Evolutionary conservation across 352 stramenopile genomes (phyloP).

Genomic region (Phytophthora fragariaefolia): DNA sequence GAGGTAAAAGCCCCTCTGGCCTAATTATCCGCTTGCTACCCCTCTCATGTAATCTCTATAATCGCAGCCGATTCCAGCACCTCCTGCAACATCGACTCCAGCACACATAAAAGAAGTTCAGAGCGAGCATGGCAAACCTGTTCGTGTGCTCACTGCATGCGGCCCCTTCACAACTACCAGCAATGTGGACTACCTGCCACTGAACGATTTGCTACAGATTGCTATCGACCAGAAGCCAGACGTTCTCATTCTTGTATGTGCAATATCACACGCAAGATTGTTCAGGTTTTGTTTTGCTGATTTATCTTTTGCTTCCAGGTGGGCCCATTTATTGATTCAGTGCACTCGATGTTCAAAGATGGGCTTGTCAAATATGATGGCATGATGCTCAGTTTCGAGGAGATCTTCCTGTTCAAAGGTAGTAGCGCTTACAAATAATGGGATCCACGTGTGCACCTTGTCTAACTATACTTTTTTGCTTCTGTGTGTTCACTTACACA

Average conservation of each 20-base stretch:
- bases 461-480: background rate
- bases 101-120: constrained; percentile 58
- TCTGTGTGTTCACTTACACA: background rate
- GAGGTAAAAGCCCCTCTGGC: constrained; percentile 54
- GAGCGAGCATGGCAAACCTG: constrained; percentile 41
- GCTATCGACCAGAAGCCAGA: constrained; percentile 89
- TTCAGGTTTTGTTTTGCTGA: background rate
- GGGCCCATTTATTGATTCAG: constrained; percentile 96
- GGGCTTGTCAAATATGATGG: constrained; percentile 81
- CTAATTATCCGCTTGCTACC: background rate
- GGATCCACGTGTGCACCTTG: background rate
- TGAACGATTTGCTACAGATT: constrained; percentile 93
- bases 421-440: background rate
- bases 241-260: constrained; percentile 92
- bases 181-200: constrained; percentile 95
- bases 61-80: constrained; percentile 65
- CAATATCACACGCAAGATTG: background rate
- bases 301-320: constrained; percentile 48
- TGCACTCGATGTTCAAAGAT: constrained; percentile 90
- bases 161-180: constrained; percentile 96
- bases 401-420: constrained; percentile 90
- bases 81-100: constrained; percentile 54
- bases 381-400: constrained; percentile 86
- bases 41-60: background rate
- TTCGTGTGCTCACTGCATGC: constrained; percentile 90